Percentiles rank a stretch among this genome's conserved stretches.
Conservation (phyloP, 768 basidiomycete species). For the Agaricus bisporus region DNA sequence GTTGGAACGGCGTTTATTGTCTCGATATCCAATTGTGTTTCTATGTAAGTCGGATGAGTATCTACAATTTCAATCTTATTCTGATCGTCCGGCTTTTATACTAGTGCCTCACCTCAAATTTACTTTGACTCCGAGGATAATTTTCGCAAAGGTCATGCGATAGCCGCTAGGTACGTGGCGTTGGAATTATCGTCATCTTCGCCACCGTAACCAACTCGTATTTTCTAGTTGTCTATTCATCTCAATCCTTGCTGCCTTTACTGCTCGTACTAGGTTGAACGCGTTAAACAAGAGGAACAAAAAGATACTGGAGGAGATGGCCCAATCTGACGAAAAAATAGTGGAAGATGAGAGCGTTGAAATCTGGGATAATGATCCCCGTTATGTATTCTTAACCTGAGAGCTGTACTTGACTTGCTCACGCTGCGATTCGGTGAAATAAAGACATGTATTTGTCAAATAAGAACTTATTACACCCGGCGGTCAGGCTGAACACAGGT, state of each 20-base stretch:
- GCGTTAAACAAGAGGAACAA: conserved; percentile 35
- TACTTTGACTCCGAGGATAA: conserved; percentile 47
- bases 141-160: conserved; percentile 49
- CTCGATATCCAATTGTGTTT: conserved; percentile 52
- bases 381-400: conserved; percentile 48
- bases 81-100: background rate
- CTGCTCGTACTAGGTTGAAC: conserved; percentile 37
- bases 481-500: too few species aligned
- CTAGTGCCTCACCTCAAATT: conserved; percentile 49
- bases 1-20: conserved; percentile 58
- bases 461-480: too few species aligned
- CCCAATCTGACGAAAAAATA: conserved; percentile 22
- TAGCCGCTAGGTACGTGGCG: conserved; percentile 42
- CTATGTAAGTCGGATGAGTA: conserved; percentile 32
- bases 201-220: background rate
- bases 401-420: background rate
- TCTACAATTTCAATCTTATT: background rate
- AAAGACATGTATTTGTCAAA: too few species aligned
- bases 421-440: too few species aligned
- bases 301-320: conserved; percentile 10
- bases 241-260: conserved; percentile 35
- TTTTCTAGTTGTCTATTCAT: conserved; percentile 35
- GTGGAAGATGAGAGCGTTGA: conserved; percentile 24
- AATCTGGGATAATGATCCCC: conserved; percentile 44
- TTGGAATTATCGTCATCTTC: too few species aligned